Conservation (phyloP, 352 stramenopile genomes). For the Pilasporangium apinafurcum region DNA sequence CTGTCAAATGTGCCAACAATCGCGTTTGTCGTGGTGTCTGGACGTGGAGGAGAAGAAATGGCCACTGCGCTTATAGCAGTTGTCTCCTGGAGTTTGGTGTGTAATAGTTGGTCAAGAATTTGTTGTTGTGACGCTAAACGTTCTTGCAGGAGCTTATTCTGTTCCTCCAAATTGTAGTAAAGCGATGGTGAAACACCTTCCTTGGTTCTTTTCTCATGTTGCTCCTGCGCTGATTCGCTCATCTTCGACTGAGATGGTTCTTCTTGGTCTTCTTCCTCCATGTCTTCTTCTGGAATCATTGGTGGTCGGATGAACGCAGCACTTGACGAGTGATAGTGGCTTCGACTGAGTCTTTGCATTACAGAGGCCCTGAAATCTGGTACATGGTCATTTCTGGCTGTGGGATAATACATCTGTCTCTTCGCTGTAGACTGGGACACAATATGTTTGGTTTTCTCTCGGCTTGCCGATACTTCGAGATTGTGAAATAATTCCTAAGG, state of each 20-base stretch:
- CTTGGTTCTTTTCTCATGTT: not conserved
- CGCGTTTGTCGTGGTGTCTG: not conserved
- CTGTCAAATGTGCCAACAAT: not conserved
- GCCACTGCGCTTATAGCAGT: not conserved
- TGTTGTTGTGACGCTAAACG: conserved; percentile 25
- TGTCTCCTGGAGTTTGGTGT: conserved; percentile 15
- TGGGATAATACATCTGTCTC: too few relatives aligned
- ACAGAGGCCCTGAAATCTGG: conserved; percentile 10
- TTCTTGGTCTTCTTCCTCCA: conserved; percentile 6
- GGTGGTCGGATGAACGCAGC: not conserved
- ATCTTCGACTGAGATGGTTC: not conserved
- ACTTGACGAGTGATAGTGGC: not conserved
- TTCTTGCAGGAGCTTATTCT: conserved; percentile 23
- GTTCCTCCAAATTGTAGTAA: conserved; percentile 11
- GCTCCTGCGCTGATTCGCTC: not conserved
- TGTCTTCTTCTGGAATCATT: conserved; percentile 4
- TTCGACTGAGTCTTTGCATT: not conserved
- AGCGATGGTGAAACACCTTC: not conserved
- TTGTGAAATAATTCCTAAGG: not conserved
- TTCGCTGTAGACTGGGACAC: not conserved
- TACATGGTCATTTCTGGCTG: too few relatives aligned
- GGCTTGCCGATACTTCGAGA: not conserved
- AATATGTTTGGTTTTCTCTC: not conserved
- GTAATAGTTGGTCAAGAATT: conserved; percentile 21
- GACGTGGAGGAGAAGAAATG: not conserved